Evolutionary conservation across 1,284 basidiomycete genomes (phyloP), one percentile per base, ranked within the genome.

Genomic region (Pyrrhoderma lamaoense): DNA sequence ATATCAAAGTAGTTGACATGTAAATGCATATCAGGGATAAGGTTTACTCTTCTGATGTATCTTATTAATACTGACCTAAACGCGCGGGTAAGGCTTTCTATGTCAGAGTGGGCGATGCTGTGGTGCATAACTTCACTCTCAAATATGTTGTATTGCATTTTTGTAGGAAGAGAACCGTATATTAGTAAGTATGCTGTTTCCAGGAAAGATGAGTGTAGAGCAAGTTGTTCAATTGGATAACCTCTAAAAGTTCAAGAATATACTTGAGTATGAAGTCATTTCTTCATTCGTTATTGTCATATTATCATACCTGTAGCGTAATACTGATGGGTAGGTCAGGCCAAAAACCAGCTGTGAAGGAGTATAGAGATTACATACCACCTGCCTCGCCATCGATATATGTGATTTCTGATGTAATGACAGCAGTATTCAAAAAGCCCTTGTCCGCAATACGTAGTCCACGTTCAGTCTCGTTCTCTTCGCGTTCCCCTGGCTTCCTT

Each of bases 211-310:
- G 85, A 89, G 51, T 81, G 76, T 42, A 80, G 67, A 1, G 90
- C 89, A 22, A 94, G 79, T 63, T 93, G 85, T 64, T 94, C 91
- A 58, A 94, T 93, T 8, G 91, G 90, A 64, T 91, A 93, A n/a
- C 91, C 91, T 69, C 89, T 87, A 60, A 22, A n/a, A 5, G 21
- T 37, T 16, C 35, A 22, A 16, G 5, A 31, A 31, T 31, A n/a
- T n/a, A n/a, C n/a, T n/a, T n/a, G n/a, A n/a, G n/a, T n/a, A n/a
- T n/a, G n/a, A n/a, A n/a, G n/a, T n/a, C n/a, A n/a, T 11, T 37
- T 37, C 35, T 11, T 37, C 35, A 37, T 37, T 37, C 9, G 35
- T 37, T 16, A 9, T 37, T 11, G 35, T 37, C 16, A 11, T 11
- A 37, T 37, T 11, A 16, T 25, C 58, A 53, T 52, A 83, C 83